Evolutionary conservation across 139 green algal species (phyloP).

Genomic region (Chlorella sp.): DNA sequence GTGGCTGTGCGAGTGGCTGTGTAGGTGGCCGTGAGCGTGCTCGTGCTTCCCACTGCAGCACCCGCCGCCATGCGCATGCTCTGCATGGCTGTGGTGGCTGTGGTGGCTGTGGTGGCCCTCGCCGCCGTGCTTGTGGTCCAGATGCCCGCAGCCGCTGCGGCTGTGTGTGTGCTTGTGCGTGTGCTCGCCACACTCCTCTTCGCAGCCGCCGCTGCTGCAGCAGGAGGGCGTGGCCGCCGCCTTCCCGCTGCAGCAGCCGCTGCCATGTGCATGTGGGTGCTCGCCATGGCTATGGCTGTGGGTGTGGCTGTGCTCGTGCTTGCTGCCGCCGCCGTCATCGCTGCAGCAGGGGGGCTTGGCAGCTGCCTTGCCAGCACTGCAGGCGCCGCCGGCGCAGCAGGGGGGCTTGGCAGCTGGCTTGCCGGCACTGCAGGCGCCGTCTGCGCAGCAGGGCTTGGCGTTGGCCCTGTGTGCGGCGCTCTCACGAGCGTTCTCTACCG

Average conservation of each 20-base stretch:
- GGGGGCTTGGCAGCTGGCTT: not conserved
- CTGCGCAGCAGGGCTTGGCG: not conserved
- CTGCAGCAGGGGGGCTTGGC: not conserved
- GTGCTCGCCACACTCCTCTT: not conserved
- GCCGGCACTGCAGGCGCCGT: not conserved
- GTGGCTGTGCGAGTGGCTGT: no score
- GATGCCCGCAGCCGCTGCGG: no score
- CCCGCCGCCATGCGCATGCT: no score
- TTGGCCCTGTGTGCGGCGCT: not conserved
- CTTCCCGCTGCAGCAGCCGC: not conserved
- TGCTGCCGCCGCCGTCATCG: no score
- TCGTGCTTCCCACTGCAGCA: no score
- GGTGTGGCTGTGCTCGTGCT: not conserved
- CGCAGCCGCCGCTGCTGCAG: no score
- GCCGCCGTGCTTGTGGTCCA: not conserved
- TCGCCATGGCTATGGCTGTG: no score
- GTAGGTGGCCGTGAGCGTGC: no score
- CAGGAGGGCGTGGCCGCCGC: not conserved
- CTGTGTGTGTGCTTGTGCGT: no score
- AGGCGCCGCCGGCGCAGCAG: not conserved
- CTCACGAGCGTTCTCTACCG: not conserved
- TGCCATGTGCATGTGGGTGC: not conserved
- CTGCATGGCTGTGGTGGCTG: no score
- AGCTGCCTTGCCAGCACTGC: no score
- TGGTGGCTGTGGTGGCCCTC: not conserved